Base-by-base conservation (phyloP, 345 rosid species). In the Arabidopsis arenosa region DNA sequence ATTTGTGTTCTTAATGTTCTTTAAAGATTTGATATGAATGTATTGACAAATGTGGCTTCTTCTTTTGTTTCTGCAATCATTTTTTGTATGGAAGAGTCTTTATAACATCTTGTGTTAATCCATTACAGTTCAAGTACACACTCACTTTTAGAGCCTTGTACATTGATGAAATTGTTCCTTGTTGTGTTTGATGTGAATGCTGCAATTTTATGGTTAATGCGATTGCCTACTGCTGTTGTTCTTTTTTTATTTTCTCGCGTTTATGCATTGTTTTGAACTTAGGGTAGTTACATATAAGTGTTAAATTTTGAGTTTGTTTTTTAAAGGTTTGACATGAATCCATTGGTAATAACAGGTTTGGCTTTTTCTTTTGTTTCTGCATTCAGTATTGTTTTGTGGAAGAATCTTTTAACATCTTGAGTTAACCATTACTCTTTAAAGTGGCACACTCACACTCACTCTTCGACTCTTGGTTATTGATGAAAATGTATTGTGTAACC, bases 401-500 rank as follows among this genome's bases (percentile, higher is more conserved):
- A 9, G 21, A 39, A 28, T 44, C 56, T 12, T 52, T 43, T 14
- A 10, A 23, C 10, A 15, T 35, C 3, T 36, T 26, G 26, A 12
- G 55, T 70, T 70, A 43, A 13, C 17, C 9, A 23, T 57, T 28
- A n/a, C 33, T 15, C n/a, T 18, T 55, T 28, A 9, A 48, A 9
- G 8, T 67, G 32, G 30, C 4, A 28, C 30, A 28, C 30, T 28
- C 21, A 23, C 9, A 14, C 48, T 13, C 14, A 35, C 15, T 5
- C 48, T n/a, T 45, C n/a, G 56, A 36, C 49, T 13, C 33, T 39
- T 62, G 51, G 17, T 10, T 30, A 32, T 28, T n/a, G 51, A 39
- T 61, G 41, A 51, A 3, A 43, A 44, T 33, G 71, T 39, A 21
- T 40, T 51, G 33, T 62, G 45, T 60, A 61, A 49, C 15, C 68